Evolutionary conservation across 108 stramenopile genomes (phyloP), one percentile per base, ranked within the genome.

Genomic region (Cyclotella cryptica): DNA sequence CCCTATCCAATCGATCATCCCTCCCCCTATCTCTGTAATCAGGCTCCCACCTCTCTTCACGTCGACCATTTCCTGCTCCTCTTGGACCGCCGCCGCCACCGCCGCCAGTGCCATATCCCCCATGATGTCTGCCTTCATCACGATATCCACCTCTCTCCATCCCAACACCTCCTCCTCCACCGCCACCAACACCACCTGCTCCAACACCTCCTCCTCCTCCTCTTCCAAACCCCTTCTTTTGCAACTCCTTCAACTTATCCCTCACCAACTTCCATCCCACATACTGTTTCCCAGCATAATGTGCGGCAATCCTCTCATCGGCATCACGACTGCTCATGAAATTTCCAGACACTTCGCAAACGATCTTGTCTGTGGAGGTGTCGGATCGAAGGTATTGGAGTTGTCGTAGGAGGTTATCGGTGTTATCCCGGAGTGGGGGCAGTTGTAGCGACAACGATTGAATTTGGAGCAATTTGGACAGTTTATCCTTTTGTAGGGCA

Each of bases 221-320:
- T 66, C 44, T 63, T 28, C 62, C 72, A 41, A 71, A 69, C 45
- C 74, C 79, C 51, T 22, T 75, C 75, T 91, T 88, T 63, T 90
- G 62, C 85, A 96, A 85, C 80, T 91, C 88, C 59, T 85, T 82
- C 55, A 88, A 85, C 65, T 96, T 96, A 64, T 93, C 96, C 19
- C 96, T 85, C n/a, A 94, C 92, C 81, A 93, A 70, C 57, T 96
- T 94, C 96, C 96, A 96, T 21, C 96, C 96, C 0, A 94, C 89
- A 69, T 96, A 96, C 71, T 96, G 96, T 80, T 94, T 96, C 46
- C 96, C 96, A 0, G 96, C 92, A 81, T 93, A 96, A 81, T 96
- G 96, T 9, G 96, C 96, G 4, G 96, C 96, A 69, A 96, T 94
- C 15, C 96, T 83, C 66, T 96, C 96, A 76, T 96, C 96, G 53